Conservation (phyloP, 2,329 filamentous ascomycete species). For the Exophiala oligosperma region DNA sequence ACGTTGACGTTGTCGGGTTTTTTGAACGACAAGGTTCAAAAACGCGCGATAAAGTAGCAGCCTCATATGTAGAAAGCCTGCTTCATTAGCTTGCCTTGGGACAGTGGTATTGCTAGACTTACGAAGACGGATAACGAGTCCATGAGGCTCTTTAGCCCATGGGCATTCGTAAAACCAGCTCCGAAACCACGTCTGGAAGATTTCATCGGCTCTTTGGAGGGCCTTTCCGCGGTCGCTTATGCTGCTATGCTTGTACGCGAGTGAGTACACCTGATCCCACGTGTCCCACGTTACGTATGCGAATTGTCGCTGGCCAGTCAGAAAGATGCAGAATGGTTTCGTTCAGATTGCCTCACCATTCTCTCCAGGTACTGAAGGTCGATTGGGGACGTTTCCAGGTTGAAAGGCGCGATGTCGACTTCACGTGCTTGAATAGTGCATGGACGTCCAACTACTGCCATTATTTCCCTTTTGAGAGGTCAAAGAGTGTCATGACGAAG, state of each 20-base stretch:
- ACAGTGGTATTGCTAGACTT: no score
- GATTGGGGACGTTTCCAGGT: constrained; percentile 50
- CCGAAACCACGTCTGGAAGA: constrained; percentile 9
- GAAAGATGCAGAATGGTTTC: background rate
- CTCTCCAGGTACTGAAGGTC: constrained; percentile 15
- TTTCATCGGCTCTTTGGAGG: constrained; percentile 6
- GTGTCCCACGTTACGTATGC: constrained; percentile 14
- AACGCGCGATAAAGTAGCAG: constrained; percentile 15
- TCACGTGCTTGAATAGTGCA: constrained; percentile 10
- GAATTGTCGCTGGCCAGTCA: constrained; percentile 8
- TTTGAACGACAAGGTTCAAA: constrained; percentile 11
- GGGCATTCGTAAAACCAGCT: constrained; percentile 2
- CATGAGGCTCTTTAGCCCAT: constrained; percentile 16
- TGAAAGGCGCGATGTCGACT: constrained; percentile 65
- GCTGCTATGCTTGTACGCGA: constrained; percentile 1
- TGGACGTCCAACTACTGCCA: constrained; percentile 9
- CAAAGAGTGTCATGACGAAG: no score
- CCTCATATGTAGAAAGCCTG: constrained; percentile 11
- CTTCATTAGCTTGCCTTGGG: no score
- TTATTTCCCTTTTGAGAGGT: constrained; percentile 7
- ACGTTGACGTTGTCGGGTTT: background rate
- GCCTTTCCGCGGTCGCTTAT: constrained; percentile 4
- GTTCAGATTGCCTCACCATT: background rate
- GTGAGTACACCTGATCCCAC: constrained; percentile 14
- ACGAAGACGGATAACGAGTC: constrained; percentile 6